Conservation (phyloP, 441 rosid species). For the Macaranga tanarius region DNA sequence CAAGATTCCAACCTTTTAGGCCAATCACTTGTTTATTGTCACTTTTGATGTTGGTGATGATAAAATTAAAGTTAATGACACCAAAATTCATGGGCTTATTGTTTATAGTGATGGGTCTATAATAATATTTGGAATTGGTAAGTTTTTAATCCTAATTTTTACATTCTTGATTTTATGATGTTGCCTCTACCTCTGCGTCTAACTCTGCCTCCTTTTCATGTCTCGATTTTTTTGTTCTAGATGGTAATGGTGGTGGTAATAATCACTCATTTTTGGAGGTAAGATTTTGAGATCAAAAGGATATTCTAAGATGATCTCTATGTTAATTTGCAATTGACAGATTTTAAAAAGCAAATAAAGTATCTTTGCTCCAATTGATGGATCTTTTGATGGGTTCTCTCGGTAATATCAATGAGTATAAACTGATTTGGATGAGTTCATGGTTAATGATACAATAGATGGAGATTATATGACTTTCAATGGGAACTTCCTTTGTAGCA, state of each 20-base stretch:
- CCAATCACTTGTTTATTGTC: conserved; percentile 31
- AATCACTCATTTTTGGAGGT: conserved; percentile 22
- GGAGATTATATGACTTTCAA: conserved; percentile 16
- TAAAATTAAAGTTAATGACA: conserved; percentile 25
- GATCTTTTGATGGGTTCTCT: not conserved
- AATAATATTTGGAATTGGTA: conserved; percentile 34
- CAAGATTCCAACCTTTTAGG: conserved; percentile 38
- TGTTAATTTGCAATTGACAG: conserved; percentile 37
- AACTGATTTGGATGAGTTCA: conserved; percentile 28
- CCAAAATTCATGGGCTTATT: conserved; percentile 22
- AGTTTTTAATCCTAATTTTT: conserved; percentile 34
- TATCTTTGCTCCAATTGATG: conserved; percentile 38
- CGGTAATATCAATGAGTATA: conserved; percentile 17
- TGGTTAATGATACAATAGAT: conserved; percentile 18
- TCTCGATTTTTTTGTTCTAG: conserved; percentile 11
- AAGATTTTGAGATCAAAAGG: conserved; percentile 30
- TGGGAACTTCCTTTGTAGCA: conserved; percentile 7
- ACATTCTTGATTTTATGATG: not conserved
- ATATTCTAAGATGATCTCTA: conserved; percentile 36
- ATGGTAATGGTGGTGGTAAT: not conserved
- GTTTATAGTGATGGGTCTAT: conserved; percentile 37
- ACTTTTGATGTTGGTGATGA: conserved; percentile 15
- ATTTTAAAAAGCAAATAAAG: conserved; percentile 10
- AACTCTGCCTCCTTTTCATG: no score
- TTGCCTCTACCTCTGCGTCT: not conserved